Evolutionary conservation across 1,139 yeast species (phyloP).

Genomic region (Diutina siamensis): DNA sequence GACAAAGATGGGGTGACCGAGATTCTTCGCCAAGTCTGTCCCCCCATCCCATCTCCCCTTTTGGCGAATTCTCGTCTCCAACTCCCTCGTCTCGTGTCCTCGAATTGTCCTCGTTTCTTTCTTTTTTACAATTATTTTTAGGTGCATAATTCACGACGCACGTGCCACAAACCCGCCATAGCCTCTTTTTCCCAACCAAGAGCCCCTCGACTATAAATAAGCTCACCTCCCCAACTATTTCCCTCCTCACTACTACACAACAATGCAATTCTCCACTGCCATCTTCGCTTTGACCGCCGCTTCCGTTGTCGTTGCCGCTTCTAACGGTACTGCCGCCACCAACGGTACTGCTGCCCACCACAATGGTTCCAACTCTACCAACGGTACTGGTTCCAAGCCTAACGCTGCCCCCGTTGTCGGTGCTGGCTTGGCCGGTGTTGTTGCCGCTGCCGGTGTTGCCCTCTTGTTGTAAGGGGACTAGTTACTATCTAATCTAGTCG

Average conservation of each 20-base stretch:
- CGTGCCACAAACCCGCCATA: not conserved
- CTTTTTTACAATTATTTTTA: not conserved
- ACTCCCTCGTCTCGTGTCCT: not conserved
- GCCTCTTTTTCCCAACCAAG: not conserved
- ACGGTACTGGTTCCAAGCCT: not conserved
- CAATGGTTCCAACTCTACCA: not conserved
- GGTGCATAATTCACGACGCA: not conserved
- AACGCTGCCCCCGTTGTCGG: slow-evolving; percentile 1
- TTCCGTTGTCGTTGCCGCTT: not conserved
- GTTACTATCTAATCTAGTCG: no score
- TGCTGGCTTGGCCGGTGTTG: slow-evolving; percentile 6
- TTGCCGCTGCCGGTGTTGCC: slow-evolving; percentile 6
- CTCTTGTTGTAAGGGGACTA: slow-evolving; percentile 4
- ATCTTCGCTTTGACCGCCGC: slow-evolving; percentile 5
- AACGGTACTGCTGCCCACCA: slow-evolving; percentile 1
- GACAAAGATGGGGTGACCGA: no score
- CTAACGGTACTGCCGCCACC: not conserved
- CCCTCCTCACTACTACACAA: not conserved
- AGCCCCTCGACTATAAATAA: not conserved
- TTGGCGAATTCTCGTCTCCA: not conserved
- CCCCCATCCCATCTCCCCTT: not conserved
- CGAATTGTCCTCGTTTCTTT: not conserved
- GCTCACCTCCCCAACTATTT: not conserved
- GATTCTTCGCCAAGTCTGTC: no score
- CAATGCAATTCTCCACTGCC: slow-evolving; percentile 5